These are phyloP conservation scores for Acanthamoeba castellanii DNA, from an alignment of 208 protist species.

Conservation along the genomic window DNA sequence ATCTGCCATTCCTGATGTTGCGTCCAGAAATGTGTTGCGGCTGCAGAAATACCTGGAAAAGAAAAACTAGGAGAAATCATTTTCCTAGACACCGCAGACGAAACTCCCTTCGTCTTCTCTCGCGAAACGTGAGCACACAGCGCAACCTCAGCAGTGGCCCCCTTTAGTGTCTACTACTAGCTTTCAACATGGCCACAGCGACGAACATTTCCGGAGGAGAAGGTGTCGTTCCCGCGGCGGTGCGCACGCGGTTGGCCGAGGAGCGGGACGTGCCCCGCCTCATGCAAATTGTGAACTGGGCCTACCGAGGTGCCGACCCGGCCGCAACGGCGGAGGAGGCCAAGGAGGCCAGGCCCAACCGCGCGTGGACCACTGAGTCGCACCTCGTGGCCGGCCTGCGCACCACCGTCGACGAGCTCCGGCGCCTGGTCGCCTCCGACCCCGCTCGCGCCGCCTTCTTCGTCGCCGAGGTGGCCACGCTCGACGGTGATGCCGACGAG, in stretches of 20 bases:
- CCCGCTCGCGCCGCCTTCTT: not conserved
- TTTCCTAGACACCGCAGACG: too few relatives aligned
- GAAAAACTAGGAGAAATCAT: not conserved
- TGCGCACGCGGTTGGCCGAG: not conserved
- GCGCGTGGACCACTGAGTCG: constrained; percentile 34
- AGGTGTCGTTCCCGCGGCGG: not conserved
- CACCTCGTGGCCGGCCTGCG: constrained; percentile 7
- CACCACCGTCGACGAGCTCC: not conserved
- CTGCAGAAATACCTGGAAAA: not conserved
- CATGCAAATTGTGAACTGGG: constrained; percentile 39
- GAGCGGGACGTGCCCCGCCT: constrained; percentile 27
- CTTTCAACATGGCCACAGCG: too few relatives aligned
- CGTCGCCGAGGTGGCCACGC: constrained; percentile 5
- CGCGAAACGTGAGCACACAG: too few relatives aligned
- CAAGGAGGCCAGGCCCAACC: not conserved
- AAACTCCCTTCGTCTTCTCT: too few relatives aligned
- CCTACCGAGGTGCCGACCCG: constrained; percentile 28
- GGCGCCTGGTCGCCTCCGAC: constrained; percentile 16
- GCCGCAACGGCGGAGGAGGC: not conserved
- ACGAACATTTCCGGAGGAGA: too few relatives aligned
- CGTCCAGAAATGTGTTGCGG: too few relatives aligned
- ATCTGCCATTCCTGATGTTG: not conserved
- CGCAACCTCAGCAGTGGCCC: too few relatives aligned
- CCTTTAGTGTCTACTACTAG: too few relatives aligned
- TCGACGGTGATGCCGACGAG: not conserved